These are phyloP conservation scores for Agapanthus africanus DNA, from an alignment of 106 monocot species.

Conservation along the genomic window DNA sequence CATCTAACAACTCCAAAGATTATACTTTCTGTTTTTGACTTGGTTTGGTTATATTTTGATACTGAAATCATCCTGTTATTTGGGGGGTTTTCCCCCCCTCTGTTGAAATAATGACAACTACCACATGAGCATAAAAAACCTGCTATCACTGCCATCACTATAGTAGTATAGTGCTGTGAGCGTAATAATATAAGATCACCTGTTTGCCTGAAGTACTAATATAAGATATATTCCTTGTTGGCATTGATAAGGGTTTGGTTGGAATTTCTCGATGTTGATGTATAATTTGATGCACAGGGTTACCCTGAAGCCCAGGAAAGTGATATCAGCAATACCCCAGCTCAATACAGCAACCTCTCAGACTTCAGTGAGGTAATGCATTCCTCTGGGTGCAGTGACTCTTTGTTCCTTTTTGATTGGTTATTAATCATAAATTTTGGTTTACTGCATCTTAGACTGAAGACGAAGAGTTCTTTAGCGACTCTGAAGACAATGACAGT, in stretches of 20 bases:
- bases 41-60: too few species aligned
- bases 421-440: conserved; percentile 4
- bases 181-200: not conserved
- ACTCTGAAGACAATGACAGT: conserved; percentile 14
- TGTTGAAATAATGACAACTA: not conserved
- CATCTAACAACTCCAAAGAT: too few species aligned
- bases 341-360: conserved; percentile 1
- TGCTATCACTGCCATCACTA: too few species aligned
- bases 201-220: not conserved
- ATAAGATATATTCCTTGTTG: not conserved
- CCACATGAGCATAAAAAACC: not conserved
- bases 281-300: conserved; percentile 6
- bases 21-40: too few species aligned
- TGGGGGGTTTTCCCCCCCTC: too few species aligned
- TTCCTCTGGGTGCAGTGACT: not conserved
- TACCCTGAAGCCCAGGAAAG: conserved; percentile 4
- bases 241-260: conserved; percentile 4
- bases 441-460: conserved; percentile 9
- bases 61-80: too few species aligned
- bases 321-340: not conserved
- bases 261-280: not conserved
- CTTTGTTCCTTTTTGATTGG: not conserved
- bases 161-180: not conserved
- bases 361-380: conserved; percentile 11
- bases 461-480: conserved; percentile 11